Evolutionary conservation across 257 asterid genomes (phyloP).

Genomic region (Striga asiatica): DNA sequence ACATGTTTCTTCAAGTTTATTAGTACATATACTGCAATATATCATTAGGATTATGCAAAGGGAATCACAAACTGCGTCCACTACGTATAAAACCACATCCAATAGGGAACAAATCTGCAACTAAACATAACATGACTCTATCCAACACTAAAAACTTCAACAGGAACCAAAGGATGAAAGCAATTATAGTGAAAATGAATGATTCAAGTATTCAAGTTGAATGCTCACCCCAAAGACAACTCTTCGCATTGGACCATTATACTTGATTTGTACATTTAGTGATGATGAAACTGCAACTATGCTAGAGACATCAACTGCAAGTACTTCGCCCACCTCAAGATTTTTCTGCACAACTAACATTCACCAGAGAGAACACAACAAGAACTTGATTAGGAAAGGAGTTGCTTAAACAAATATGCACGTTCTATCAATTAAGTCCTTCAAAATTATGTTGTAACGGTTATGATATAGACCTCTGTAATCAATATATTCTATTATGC

Average conservation of each 20-base stretch:
- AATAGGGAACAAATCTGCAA: background rate
- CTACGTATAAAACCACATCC: background rate
- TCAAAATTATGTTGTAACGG: background rate
- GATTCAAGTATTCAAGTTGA: background rate
- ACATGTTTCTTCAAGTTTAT: too few relatives aligned
- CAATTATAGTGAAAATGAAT: background rate
- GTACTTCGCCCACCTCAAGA: slow-evolving; percentile 93
- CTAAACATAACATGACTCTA: slow-evolving; percentile 6
- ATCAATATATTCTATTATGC: background rate
- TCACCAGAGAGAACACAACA: slow-evolving; percentile 14
- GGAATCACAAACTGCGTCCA: slow-evolving; percentile 6
- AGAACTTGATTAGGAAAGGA: slow-evolving; percentile 7
- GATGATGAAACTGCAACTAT: slow-evolving; percentile 84
- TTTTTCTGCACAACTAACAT: slow-evolving; percentile 88
- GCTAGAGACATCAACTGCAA: slow-evolving; percentile 79
- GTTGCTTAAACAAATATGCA: slow-evolving; percentile 9
- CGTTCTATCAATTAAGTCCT: background rate
- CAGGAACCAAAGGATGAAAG: background rate
- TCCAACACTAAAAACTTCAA: slow-evolving; percentile 8
- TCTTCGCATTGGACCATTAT: slow-evolving; percentile 85
- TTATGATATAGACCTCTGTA: slow-evolving; percentile 1
- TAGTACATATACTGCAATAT: too few relatives aligned
- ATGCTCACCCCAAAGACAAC: slow-evolving; percentile 87
- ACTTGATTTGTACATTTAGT: slow-evolving; percentile 73
- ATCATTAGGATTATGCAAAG: too few relatives aligned